Percentiles rank a stretch among this genome's conserved stretches.
phyloP scores from a whole-genome alignment of 2,329 filamentous ascomycete species.

The Xenoacremonium recifei region DNA sequence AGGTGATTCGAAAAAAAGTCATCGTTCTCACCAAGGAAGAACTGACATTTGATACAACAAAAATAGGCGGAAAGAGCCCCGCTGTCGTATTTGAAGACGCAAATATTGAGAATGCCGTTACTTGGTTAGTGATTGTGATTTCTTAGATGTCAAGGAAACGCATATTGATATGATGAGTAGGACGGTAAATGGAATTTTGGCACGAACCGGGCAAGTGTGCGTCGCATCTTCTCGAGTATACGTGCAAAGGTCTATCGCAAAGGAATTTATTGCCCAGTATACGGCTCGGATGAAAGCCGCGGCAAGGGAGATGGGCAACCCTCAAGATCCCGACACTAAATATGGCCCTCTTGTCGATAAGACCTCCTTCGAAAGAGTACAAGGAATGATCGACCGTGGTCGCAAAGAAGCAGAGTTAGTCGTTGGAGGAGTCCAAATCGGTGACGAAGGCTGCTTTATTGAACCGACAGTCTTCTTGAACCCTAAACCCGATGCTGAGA shows the following conservation, averaged over 20 bases:
- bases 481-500: background rate
- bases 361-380: background rate
- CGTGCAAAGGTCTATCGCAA: background rate
- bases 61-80: background rate
- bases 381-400: background rate
- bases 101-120: background rate
- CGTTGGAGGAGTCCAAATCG: background rate
- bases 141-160: background rate
- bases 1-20: too few relatives aligned
- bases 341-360: background rate
- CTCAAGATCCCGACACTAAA: background rate
- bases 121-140: background rate
- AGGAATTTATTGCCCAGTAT: background rate
- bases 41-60: too few relatives aligned
- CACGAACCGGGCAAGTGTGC: background rate
- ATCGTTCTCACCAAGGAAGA: too few relatives aligned
- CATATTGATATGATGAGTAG: background rate
- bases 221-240: constrained; percentile 1
- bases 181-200: background rate
- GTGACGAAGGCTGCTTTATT: background rate
- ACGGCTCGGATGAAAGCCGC: background rate
- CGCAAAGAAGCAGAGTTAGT: background rate
- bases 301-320: background rate
- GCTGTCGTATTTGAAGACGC: constrained; percentile 1
- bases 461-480: background rate